These are phyloP conservation scores for Leersia perrieri DNA, from an alignment of 176 grass and related monocot genomes.

Conservation along the genomic window DNA sequence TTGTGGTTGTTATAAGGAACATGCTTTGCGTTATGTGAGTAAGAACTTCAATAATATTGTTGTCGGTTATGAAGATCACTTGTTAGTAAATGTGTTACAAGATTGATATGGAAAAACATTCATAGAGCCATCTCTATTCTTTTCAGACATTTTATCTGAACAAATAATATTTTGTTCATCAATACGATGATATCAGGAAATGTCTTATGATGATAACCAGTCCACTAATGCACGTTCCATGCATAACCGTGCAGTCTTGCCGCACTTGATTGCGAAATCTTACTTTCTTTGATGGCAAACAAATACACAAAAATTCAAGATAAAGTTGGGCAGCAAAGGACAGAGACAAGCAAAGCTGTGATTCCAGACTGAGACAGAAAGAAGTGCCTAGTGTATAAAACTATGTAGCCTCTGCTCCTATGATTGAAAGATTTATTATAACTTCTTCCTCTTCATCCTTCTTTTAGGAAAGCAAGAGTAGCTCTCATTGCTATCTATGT, in stretches of 20 bases:
- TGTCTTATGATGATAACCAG: constrained; percentile 1
- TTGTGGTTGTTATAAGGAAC: too few relatives aligned
- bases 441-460: constrained; percentile 10
- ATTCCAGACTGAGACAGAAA: constrained; percentile 52
- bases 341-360: constrained; percentile 43
- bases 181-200: background rate
- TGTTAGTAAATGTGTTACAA: background rate
- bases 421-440: constrained; percentile 48
- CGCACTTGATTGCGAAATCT: constrained; percentile 40
- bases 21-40: too few relatives aligned
- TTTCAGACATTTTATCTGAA: too few relatives aligned
- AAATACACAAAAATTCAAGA: constrained; percentile 38
- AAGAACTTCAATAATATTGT: too few relatives aligned
- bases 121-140: background rate
- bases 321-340: constrained; percentile 46
- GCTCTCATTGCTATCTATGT: constrained; percentile 62
- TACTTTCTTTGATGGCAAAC: constrained; percentile 44
- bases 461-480: constrained; percentile 44
- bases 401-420: constrained; percentile 28
- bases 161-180: background rate
- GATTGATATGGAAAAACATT: background rate
- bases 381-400: constrained; percentile 47
- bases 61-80: background rate
- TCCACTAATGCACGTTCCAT: constrained; percentile 27
- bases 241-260: constrained; percentile 8